Percentiles rank a stretch among this genome's conserved stretches.
Evolutionary conservation across 192 early-diverging fungal genomes (phyloP).

Genomic region (Coemansia aciculifera): DNA sequence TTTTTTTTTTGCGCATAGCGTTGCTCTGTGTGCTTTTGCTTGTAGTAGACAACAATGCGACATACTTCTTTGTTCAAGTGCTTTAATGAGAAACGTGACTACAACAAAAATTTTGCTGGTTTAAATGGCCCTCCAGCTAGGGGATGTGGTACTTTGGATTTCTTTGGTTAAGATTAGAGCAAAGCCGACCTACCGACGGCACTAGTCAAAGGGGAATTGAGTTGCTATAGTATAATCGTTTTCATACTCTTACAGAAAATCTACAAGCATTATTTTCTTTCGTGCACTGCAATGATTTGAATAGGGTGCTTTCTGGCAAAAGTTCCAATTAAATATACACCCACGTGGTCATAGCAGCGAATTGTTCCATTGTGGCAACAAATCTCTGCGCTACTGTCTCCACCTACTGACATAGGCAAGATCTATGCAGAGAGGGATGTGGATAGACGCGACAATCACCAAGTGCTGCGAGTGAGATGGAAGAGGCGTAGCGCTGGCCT

Average conservation of each 20-base stretch:
- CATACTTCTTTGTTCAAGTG: not conserved
- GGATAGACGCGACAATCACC: not conserved
- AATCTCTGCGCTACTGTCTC: not conserved
- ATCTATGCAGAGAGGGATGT: not conserved
- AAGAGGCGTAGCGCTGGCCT: not conserved
- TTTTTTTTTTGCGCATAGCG: not conserved
- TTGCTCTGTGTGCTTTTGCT: not conserved
- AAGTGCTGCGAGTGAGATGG: not conserved
- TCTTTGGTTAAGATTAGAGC: not conserved
- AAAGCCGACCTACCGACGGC: not conserved
- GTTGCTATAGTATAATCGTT: not conserved
- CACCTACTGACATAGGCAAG: not conserved
- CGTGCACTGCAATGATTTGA: not conserved
- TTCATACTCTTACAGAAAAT: not conserved
- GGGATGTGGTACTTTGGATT: not conserved
- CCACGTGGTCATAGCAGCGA: conserved; percentile 1
- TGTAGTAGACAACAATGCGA: not conserved
- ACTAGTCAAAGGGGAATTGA: not conserved
- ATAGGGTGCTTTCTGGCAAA: not conserved
- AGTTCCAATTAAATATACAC: not conserved
- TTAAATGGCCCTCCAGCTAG: not conserved
- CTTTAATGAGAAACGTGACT: not conserved
- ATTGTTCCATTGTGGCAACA: not conserved
- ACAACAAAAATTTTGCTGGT: not conserved
- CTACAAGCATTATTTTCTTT: not conserved